Percentiles rank a stretch among this genome's conserved stretches.
Conservation (phyloP, 1,284 basidiomycete genomes). For the Taiwanofungus camphoratus region DNA sequence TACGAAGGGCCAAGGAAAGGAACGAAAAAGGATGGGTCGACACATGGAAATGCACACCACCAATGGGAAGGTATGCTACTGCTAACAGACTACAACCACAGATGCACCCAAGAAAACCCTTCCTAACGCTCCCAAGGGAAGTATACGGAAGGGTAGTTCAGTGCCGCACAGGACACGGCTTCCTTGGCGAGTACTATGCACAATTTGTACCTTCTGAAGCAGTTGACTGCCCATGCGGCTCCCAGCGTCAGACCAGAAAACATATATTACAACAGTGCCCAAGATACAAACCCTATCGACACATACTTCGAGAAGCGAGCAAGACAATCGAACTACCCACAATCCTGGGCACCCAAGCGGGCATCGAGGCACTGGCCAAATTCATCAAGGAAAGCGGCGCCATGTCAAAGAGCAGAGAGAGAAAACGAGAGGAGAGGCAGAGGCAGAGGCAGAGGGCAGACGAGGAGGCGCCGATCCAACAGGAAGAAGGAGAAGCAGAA, state of each 20-base stretch:
- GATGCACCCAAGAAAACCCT: conserved; percentile 16
- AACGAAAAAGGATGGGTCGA: background rate
- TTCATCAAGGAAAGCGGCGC: conserved; percentile 1
- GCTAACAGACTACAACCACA: conserved; percentile 23
- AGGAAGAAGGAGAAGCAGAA: background rate
- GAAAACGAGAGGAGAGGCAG: too few relatives aligned
- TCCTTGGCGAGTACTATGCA: conserved; percentile 25
- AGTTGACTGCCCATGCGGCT: conserved; percentile 24
- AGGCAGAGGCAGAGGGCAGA: background rate
- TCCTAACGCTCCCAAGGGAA: conserved; percentile 14
- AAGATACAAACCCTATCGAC: background rate
- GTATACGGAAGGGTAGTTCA: conserved; percentile 22
- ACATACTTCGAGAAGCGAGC: background rate
- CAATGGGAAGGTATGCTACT: conserved; percentile 17
- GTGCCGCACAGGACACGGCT: conserved; percentile 24
- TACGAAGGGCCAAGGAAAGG: conserved; percentile 14
- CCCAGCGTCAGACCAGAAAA: conserved; percentile 20
- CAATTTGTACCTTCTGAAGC: conserved; percentile 20
- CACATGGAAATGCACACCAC: background rate
- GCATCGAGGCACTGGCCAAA: conserved; percentile 1
- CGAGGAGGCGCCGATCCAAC: background rate
- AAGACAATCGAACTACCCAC: conserved; percentile 1
- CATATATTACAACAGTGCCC: conserved; percentile 21
- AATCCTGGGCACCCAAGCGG: background rate
- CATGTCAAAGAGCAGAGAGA: conserved; percentile 3